A percentile compares a stretch with the other conserved stretches of the same genome.
Evolutionary conservation across 495 filamentous ascomycete species (phyloP).

Genomic region (Penicillium daleae): DNA sequence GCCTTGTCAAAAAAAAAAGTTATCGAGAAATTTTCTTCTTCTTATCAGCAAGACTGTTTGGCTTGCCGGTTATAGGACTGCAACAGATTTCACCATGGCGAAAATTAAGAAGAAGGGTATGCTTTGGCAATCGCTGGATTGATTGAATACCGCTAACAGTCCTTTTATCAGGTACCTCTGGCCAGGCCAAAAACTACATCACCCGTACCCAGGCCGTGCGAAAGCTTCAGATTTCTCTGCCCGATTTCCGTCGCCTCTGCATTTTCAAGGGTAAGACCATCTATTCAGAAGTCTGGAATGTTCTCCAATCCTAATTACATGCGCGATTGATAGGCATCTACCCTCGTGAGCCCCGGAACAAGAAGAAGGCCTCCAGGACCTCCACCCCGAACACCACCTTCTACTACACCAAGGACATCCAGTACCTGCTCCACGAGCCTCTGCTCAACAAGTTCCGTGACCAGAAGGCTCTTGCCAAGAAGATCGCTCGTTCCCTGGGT

Average conservation of each 20-base stretch:
- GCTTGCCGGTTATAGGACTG: slow-evolving; percentile 15
- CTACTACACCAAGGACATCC: slow-evolving; percentile 99
- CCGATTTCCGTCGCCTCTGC: slow-evolving; percentile 95
- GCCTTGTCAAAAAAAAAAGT: slow-evolving; percentile 43
- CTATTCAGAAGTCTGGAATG: background rate
- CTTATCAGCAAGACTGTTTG: slow-evolving; percentile 35
- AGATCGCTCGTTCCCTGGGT: slow-evolving; percentile 88
- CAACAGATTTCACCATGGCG: slow-evolving; percentile 59
- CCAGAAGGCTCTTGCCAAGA: slow-evolving; percentile 94
- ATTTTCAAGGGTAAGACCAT: slow-evolving; percentile 87
- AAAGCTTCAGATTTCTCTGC: slow-evolving; percentile 95
- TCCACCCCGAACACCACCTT: slow-evolving; percentile 90
- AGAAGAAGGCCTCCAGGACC: slow-evolving; percentile 94
- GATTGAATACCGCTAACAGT: slow-evolving; percentile 26
- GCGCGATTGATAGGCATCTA: slow-evolving; percentile 70
- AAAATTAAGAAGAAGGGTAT: slow-evolving; percentile 92
- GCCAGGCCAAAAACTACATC: slow-evolving; percentile 97
- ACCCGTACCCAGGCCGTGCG: slow-evolving; percentile 94
- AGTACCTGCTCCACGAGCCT: slow-evolving; percentile 96
- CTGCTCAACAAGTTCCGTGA: slow-evolving; percentile 95
- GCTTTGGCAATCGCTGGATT: slow-evolving; percentile 5
- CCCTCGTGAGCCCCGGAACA: slow-evolving; percentile 91
- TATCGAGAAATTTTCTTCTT: slow-evolving; percentile 44
- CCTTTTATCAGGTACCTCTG: slow-evolving; percentile 66
- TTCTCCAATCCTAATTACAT: slow-evolving; percentile 17